Evolutionary conservation across 352 stramenopile species (phyloP), one percentile per base, ranked within the genome.

Genomic region (Thalassiosira mediterranea): DNA sequence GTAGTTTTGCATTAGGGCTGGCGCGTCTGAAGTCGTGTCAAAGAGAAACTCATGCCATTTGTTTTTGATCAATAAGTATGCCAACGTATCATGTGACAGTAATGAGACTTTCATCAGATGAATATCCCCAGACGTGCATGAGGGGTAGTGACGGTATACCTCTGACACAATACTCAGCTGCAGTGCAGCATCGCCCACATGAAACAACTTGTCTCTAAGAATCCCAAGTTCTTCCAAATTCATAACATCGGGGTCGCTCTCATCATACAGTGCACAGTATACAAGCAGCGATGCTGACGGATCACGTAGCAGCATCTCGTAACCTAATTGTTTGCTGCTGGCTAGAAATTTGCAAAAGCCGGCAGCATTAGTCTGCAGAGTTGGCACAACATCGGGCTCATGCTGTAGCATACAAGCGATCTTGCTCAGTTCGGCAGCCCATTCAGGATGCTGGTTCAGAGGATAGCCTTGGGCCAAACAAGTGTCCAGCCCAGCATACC

Each of bases 11-110:
- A 87, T 79, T 17, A 49, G 1, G 37, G 13, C 15, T 3, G 40
- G 67, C 25, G 42, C 51, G 44, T 77, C 47, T 26, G 69, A 38
- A 32, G 81, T 29, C 44, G 51, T 38, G 60, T 87, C 77, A 74
- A 76, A 85, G 1, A 89, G 67, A 40, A 13, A 76, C n/a, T 72
- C 25, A 28, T 79, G 63, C 44, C 86, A 53, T 29, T 60, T 63
- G 44, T 76, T 80, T 37, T 87, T 89, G 1, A 81, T 23, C 4
- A 85, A 44, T 28, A 87, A 76, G 42, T 89, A 89, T 0, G 62
- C 64, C 4, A 87, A n/a, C 28, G 67, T 57, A 60, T 89, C 82
- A 42, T 87, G 52, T 8, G 63, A 63, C 10, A 84, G 58, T 25
- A 76, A 44, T n/a, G 28, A 19, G 29, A 68, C 32, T 68, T 76